Evolutionary conservation across 164 flowering plant genomes (phyloP).

Genomic region (Berberis vulgaris): DNA sequence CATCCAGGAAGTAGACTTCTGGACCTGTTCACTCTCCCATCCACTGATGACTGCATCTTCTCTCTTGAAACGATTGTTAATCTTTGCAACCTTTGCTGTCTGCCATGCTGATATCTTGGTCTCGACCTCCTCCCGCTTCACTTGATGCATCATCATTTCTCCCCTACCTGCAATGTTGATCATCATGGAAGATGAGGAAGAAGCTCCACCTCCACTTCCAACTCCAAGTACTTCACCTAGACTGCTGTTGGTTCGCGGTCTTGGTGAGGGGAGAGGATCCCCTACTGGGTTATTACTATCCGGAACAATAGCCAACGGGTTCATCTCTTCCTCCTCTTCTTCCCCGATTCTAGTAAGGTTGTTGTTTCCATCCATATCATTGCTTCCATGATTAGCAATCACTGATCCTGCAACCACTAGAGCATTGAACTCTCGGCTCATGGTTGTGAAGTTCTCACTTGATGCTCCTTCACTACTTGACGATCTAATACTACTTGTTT

Average conservation of each 20-base stretch:
- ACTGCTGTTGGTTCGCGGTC: conserved; percentile 14
- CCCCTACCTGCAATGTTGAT: conserved; percentile 10
- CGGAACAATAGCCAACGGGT: conserved; percentile 40
- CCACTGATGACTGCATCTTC: conserved; percentile 83
- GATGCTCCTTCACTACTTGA: conserved; percentile 33
- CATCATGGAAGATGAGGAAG: not conserved
- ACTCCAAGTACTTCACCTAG: not conserved
- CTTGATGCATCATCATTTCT: conserved; percentile 40
- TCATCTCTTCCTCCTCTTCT: conserved; percentile 26
- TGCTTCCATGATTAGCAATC: conserved; percentile 2
- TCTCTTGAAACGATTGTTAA: conserved; percentile 84
- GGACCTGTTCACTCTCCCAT: conserved; percentile 71
- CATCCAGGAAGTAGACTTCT: conserved; percentile 73
- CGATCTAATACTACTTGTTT: conserved; percentile 30
- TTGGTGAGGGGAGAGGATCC: conserved; percentile 10
- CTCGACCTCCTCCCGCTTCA: conserved; percentile 87
- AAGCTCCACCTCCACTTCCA: too few species aligned
- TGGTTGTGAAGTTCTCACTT: conserved; percentile 22
- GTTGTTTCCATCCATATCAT: not conserved
- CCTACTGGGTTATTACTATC: conserved; percentile 15
- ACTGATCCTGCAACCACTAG: conserved; percentile 34
- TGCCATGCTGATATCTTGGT: conserved; percentile 95
- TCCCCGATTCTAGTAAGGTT: conserved; percentile 20
- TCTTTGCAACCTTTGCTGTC: conserved; percentile 74
- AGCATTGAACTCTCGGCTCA: conserved; percentile 38